Percentiles rank a stretch among this genome's conserved stretches.
Conservation (phyloP, 2,329 filamentous ascomycete species). For the Diaporthe vaccinii region DNA sequence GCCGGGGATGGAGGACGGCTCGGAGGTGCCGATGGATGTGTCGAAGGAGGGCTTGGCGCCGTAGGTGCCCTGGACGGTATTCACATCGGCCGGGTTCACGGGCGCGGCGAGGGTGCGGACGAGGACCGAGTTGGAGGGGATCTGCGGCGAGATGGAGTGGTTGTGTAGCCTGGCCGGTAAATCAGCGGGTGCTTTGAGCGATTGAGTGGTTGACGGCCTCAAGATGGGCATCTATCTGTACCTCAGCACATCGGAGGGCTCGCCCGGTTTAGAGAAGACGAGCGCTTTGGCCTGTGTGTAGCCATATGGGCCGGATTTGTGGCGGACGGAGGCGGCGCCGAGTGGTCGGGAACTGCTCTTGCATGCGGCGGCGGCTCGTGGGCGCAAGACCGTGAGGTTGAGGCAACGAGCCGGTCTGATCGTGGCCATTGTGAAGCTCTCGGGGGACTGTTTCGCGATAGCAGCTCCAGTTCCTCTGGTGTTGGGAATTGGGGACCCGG, state of each 20-base stretch:
- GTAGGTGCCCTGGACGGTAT: constrained; percentile 97
- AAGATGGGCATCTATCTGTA: constrained; percentile 52
- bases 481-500: constrained; percentile 14
- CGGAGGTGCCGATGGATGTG: constrained; percentile 79
- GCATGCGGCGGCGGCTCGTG: constrained; percentile 13
- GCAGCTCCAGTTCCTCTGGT: neutral
- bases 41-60: constrained; percentile 86
- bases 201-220: neutral
- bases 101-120: constrained; percentile 90
- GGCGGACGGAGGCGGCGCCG: constrained; percentile 52
- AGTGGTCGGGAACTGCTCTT: constrained; percentile 38
- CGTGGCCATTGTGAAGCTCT: constrained; percentile 38
- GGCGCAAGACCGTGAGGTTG: constrained; percentile 35
- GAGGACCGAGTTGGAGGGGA: constrained; percentile 76
- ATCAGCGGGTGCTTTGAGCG: constrained; percentile 13
- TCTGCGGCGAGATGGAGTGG: constrained; percentile 82
- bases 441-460: neutral
- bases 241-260: constrained; percentile 79
- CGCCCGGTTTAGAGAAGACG: constrained; percentile 80
- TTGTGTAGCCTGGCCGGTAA: constrained; percentile 69
- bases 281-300: constrained; percentile 90
- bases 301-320: constrained; percentile 76
- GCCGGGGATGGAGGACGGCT: constrained; percentile 83
- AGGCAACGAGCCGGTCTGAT: constrained; percentile 39
- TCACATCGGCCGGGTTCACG: constrained; percentile 98